Evolutionary conservation across 129 eudicot genomes (phyloP), one percentile per base, ranked within the genome.

Genomic region (Calendula officinalis): DNA sequence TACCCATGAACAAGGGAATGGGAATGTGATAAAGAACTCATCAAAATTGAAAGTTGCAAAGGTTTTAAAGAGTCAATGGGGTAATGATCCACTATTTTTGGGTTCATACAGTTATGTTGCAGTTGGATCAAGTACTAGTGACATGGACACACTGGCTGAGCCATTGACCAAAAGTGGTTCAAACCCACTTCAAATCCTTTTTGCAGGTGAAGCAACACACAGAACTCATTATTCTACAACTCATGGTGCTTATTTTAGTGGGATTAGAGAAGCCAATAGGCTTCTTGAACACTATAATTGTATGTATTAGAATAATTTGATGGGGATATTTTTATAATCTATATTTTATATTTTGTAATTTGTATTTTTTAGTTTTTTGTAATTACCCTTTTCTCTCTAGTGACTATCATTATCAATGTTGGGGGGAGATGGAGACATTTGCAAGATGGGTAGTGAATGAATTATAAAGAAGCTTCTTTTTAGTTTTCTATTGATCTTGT

Each of bases 201-300:
- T 91, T 74, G 97, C 97, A 60, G 97, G 97, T 45, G 97, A 91
- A 82, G 97, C 97, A 41, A 91, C 97, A 41, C 95, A 91, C 59
- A 91, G 88, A 70, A 91, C 97, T 50, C 95, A 82, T 71, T 91
- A 87, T 61, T 91, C 97, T 13, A 91, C 97, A 6, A 86, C 97
- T 56, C 97, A 91, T 78, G 97, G 97, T 44, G 97, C 95, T 68
- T 91, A 91, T 73, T 87, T 80, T 64, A 91, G 97, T 82, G 97
- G 97, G 6, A 77, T 91, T 27, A 91, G 97, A 79, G 97, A 91
- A 84, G 97, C 96, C 65, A 84, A 80, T 74, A 91, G 97, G 92
- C 88, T 91, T 64, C 87, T 90, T 73, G 72, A 86, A 70, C 86
- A 86, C 75, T 90, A 86, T 75, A 63, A 79, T 48, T 82, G 82